Conservation (phyloP, 148 eudicot species). For the Vaccinium darrowii region DNA sequence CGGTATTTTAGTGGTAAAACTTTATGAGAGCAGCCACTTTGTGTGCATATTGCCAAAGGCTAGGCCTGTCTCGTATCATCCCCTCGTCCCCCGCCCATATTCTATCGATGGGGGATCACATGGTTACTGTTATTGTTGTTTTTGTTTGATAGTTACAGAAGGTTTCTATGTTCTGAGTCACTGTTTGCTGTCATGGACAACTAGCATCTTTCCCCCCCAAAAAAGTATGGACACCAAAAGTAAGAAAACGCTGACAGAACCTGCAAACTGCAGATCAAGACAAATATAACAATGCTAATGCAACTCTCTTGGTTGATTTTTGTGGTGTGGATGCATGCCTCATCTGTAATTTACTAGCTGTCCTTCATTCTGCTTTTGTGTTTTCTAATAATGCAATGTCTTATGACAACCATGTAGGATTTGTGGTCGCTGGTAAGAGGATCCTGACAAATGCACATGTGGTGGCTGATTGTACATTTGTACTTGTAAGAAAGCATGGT, state of each 20-base stretch:
- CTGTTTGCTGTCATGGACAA: not conserved
- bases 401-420: slow-evolving; percentile 45
- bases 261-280: not conserved
- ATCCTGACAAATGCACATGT: slow-evolving; percentile 97
- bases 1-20: no score
- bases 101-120: no score
- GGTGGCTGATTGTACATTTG: slow-evolving; percentile 92
- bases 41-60: no score
- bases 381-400: not conserved
- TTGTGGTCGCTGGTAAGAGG: slow-evolving; percentile 80
- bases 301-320: slow-evolving; percentile 9
- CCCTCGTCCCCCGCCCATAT: no score
- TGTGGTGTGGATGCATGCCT: not conserved
- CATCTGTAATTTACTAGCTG: not conserved
- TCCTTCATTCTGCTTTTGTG: not conserved
- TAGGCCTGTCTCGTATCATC: no score
- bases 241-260: not conserved
- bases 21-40: no score
- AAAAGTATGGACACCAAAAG: not conserved
- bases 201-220: not conserved
- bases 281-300: not conserved
- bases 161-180: no score
- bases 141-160: no score
- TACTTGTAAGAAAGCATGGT: slow-evolving; percentile 96
- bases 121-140: no score